Percentiles rank a stretch among this genome's conserved stretches.
Conservation (phyloP, 106 monocot species). For the Phalaenopsis equestris region DNA sequence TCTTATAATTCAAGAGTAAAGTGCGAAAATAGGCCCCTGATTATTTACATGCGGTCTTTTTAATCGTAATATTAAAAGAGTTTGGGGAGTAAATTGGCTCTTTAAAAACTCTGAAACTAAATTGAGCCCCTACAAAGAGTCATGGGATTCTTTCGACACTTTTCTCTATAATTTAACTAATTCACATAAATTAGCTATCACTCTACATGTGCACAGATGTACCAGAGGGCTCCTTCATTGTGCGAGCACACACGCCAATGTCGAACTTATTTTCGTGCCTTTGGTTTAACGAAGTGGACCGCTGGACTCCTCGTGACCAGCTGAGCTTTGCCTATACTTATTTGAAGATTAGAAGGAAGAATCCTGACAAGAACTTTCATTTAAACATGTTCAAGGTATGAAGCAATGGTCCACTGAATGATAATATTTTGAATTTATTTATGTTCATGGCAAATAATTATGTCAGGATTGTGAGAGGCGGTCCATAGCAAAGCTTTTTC, state of each 20-base stretch:
- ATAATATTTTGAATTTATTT: neutral
- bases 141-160: no score
- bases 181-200: neutral
- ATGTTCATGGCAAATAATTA: conserved; percentile 1
- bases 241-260: conserved; percentile 95
- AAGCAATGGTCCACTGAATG: neutral
- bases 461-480: conserved; percentile 85
- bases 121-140: no score
- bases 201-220: conserved; percentile 55
- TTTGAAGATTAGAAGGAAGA: conserved; percentile 77
- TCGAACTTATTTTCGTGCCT: conserved; percentile 96
- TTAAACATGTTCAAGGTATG: conserved; percentile 96
- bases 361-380: conserved; percentile 69
- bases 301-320: conserved; percentile 93
- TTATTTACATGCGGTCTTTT: no score
- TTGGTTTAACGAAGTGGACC: conserved; percentile 98
- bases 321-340: conserved; percentile 98
- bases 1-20: neutral
- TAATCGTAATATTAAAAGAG: no score
- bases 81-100: no score
- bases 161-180: neutral
- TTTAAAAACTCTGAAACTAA: no score
- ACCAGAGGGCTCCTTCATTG: conserved; percentile 96
- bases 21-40: no score
- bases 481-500: conserved; percentile 81